Conservation (phyloP, 1,284 basidiomycete species). For the Heliocybe sulcata region DNA sequence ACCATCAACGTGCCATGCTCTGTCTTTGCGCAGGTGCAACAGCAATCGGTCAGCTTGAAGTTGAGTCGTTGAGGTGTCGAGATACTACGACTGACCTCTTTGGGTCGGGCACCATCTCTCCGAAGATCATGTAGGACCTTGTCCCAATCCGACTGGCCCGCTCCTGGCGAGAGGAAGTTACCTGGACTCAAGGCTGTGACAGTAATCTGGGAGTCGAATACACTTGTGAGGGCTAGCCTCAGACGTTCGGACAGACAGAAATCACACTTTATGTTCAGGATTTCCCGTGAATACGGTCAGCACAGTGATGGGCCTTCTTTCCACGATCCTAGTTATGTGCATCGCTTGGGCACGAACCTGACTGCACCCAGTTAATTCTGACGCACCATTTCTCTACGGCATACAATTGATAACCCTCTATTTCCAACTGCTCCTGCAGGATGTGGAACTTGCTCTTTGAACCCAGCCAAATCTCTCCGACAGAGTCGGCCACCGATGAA, state of each 20-base stretch:
- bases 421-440: slow-evolving; percentile 34
- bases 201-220: slow-evolving; percentile 36
- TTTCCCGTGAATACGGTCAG: slow-evolving; percentile 72
- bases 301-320: slow-evolving; percentile 51
- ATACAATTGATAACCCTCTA: slow-evolving; percentile 67
- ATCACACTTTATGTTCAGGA: slow-evolving; percentile 48
- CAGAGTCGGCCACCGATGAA: not conserved
- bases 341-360: not conserved
- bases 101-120: slow-evolving; percentile 61
- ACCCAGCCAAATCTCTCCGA: not conserved
- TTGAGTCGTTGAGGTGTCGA: slow-evolving; percentile 1
- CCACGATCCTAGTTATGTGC: slow-evolving; percentile 46
- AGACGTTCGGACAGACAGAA: not conserved
- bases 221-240: slow-evolving; percentile 1
- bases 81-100: slow-evolving; percentile 34
- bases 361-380: slow-evolving; percentile 5
- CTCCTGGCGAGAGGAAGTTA: slow-evolving; percentile 28
- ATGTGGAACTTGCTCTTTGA: slow-evolving; percentile 32
- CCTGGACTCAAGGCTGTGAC: slow-evolving; percentile 48
- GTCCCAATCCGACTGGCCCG: slow-evolving; percentile 52
- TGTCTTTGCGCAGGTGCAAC: slow-evolving; percentile 31
- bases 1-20: slow-evolving; percentile 65
- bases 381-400: slow-evolving; percentile 76
- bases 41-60: not conserved
- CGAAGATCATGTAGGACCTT: slow-evolving; percentile 50